Evolutionary conservation across 345 rosid genomes (phyloP), one percentile per base, ranked within the genome.

Genomic region (Brassica incana): DNA sequence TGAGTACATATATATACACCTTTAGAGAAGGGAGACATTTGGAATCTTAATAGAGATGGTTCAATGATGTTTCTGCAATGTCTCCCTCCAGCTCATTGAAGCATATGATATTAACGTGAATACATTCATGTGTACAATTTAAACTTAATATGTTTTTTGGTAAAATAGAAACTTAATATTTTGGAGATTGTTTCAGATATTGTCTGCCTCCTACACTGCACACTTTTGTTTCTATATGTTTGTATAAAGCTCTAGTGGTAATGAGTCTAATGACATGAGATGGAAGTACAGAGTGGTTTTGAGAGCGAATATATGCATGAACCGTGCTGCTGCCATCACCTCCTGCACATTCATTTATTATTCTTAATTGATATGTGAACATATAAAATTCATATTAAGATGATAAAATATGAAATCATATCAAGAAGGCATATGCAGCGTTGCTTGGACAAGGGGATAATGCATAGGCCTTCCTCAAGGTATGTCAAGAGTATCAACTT

Each of bases 141-240:
- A 45, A 45, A 25, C 12, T 14, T 5, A 23, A 43, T 67, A 27
- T 43, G 6, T 35, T 7, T 35, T 35, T 35, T 35, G 38, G 72
- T 56, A 67, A 32, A 4, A 43, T 30, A n/a, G 43, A 38, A 67
- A 38, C 10, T 11, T 6, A 27, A 48, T 69, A 30, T 69, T 69
- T 69, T 14, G 12, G 32, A 14, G 11, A 18, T 69, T 50, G 62
- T 9, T 27, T 23, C 67, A 63, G 60, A 70, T 68, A 16, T 68
- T 76, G 79, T 68, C 69, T 69, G 69, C 74, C 62, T 77, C 80
- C 74, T 10, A 77, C 76, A 63, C 65, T 77, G 8, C 74, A 69
- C 30, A 18, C 16, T 12, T 9, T 77, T 43, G 62, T 76, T 7
- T 59, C 33, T 50, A 5, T 29, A 58, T 18, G 2, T 20, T 10